These are phyloP conservation scores for Colletotrichum simmondsii DNA, from an alignment of 2,329 filamentous ascomycete species.

Conservation along the genomic window DNA sequence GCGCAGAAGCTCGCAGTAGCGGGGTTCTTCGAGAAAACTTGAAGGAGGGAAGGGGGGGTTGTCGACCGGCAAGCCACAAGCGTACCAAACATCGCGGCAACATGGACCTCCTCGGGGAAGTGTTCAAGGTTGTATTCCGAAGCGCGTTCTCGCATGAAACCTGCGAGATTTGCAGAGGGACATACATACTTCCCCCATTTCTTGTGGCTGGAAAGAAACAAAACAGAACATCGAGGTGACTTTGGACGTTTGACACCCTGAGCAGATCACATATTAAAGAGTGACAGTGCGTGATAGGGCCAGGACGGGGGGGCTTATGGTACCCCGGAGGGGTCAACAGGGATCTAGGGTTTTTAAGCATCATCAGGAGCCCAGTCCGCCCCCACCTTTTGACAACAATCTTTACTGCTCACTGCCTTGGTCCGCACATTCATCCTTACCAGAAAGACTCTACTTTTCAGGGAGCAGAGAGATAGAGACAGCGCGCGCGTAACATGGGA, in stretches of 20 bases:
- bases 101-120: neutral
- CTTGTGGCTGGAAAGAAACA: neutral
- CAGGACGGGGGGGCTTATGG: slow-evolving; percentile 1
- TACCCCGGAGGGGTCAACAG: slow-evolving; percentile 16
- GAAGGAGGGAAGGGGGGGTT: neutral
- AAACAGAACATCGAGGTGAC: neutral
- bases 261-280: slow-evolving; percentile 5
- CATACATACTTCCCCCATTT: neutral
- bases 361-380: neutral
- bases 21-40: neutral
- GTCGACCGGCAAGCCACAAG: too few species aligned
- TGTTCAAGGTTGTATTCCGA: neutral
- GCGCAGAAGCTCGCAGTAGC: slow-evolving; percentile 18
- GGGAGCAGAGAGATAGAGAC: neutral
- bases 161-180: neutral
- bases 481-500: neutral
- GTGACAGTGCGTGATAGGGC: slow-evolving; percentile 11
- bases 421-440: neutral
- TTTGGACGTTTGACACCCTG: neutral
- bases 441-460: neutral
- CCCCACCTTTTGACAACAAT: slow-evolving; percentile 19
- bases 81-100: neutral
- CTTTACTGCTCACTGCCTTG: neutral
- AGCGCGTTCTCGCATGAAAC: neutral
- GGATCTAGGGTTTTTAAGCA: slow-evolving; percentile 16